phyloP scores from a whole-genome alignment of 306 rosid genomes.

The Cercis canadensis region DNA sequence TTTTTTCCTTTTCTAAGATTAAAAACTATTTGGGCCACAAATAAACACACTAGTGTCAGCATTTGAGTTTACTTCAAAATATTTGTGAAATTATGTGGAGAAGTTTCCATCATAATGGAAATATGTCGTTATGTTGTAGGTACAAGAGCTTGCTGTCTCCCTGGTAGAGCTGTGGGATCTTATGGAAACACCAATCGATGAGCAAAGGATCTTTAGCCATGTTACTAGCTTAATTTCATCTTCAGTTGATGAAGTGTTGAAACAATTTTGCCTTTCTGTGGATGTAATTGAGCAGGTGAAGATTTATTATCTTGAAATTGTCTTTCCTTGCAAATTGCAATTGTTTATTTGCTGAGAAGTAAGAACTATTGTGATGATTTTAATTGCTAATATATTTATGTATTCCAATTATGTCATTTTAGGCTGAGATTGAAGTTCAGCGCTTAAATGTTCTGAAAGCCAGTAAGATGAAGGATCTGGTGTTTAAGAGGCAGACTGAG shows the following conservation, averaged over 20 bases:
- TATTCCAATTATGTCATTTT: constrained; percentile 29
- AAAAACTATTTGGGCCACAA: too few species aligned
- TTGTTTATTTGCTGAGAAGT: background rate
- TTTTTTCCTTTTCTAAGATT: too few species aligned
- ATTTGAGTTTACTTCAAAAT: background rate
- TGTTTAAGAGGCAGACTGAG: constrained; percentile 82
- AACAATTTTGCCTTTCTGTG: constrained; percentile 68
- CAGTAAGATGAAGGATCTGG: constrained; percentile 82
- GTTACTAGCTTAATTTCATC: constrained; percentile 62
- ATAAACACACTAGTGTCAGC: too few species aligned
- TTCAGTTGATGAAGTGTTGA: constrained; percentile 70
- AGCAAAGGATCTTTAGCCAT: constrained; percentile 67
- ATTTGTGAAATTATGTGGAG: too few species aligned
- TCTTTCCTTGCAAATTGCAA: background rate
- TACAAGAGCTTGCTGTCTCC: constrained; percentile 63
- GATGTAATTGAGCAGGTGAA: constrained; percentile 79
- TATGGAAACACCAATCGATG: constrained; percentile 71
- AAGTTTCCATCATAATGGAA: constrained; percentile 9
- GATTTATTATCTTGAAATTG: constrained; percentile 22
- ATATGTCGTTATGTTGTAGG: constrained; percentile 46
- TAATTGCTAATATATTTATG: constrained; percentile 23
- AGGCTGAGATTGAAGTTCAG: constrained; percentile 75
- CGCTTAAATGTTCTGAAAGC: constrained; percentile 75
- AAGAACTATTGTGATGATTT: background rate
- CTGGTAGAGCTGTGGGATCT: constrained; percentile 81